Base-by-base conservation (phyloP, 2,329 filamentous ascomycete species). In the Nigrospora sphaerica region DNA sequence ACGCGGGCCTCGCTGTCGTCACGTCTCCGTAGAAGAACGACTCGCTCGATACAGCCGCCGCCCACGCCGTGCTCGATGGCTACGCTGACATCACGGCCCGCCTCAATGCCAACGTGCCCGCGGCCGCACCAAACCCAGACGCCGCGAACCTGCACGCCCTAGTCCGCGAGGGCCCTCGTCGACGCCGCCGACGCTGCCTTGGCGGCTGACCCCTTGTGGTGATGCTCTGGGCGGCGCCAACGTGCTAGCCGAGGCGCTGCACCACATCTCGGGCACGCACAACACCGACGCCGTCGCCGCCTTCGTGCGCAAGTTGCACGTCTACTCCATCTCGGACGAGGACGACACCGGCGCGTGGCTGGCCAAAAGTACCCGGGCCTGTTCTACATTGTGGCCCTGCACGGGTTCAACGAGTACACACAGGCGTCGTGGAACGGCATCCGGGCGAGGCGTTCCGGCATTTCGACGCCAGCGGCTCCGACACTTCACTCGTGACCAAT, bases 391-490 rank as follows among this genome's bases (percentile, higher is more conserved):
- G 61, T 61, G 4, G 72, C 68, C 0, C 53, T 74, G 3, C 73
- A 77, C 50, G 71, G 66, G 13, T 77, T 68, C 65, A 71, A 72
- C 47, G 37, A 74, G 41, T 83, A 81, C 49, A 67, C 66, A 2
- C 54, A 71, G 44, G 77, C 78, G 0, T 62, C 77, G 0, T 81
- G 78, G 78, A 69, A 64, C 2, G 78, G 78, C 1, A 81, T 82
- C 35, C 68, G 3, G 73, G 72, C 6, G 72, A 75, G 4, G 49
- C 48, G 3, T 70, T 62, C 52, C 73, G 72, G 44, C 62, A 60
- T 23, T 73, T 73, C 43, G 70, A 75, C 48, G 49, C 62, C n/a
- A 70, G 71, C 4, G 48, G 50, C 12, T 69, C 72, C 0, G 69
- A 77, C 46, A 60, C 59, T 36, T 59, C 59, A 10, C 66, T 68